Conservation (phyloP, 495 filamentous ascomycete genomes). For the Trichoderma reesei region DNA sequence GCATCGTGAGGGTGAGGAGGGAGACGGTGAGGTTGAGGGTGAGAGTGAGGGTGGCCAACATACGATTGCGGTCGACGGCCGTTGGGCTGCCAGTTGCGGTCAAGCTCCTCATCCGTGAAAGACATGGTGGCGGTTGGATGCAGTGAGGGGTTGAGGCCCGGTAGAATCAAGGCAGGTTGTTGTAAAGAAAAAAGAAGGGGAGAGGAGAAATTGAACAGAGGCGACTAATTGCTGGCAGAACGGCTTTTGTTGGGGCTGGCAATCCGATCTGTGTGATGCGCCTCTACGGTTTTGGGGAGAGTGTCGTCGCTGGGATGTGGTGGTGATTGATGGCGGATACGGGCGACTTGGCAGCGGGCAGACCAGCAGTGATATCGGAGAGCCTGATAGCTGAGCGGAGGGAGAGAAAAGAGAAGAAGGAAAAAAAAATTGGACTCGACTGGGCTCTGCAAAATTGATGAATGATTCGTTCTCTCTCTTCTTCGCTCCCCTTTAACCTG, state of each 20-base stretch:
- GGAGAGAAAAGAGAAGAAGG: not conserved
- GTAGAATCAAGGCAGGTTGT: not conserved
- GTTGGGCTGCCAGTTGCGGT: constrained; percentile 69
- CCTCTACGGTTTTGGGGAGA: not conserved
- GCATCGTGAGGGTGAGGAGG: not conserved
- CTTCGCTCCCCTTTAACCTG: constrained; percentile 1
- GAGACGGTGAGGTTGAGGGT: not conserved
- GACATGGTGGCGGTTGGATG: constrained; percentile 21
- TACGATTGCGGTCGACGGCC: constrained; percentile 72
- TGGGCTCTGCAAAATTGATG: constrained; percentile 6
- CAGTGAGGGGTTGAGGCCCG: not conserved
- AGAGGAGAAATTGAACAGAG: not conserved
- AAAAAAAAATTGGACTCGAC: not conserved
- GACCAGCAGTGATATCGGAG: not conserved
- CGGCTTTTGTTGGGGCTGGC: not conserved
- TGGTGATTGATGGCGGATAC: not conserved
- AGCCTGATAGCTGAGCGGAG: not conserved
- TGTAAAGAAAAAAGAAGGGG: not conserved
- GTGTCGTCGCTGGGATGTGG: not conserved
- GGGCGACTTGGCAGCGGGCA: not conserved
- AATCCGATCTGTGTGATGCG: not conserved
- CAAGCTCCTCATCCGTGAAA: constrained; percentile 52
- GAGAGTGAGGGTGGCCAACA: constrained; percentile 25
- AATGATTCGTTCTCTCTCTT: not conserved
- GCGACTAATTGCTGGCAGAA: not conserved